Evolutionary conservation across 2,329 filamentous ascomycete species (phyloP), one percentile per base, ranked within the genome.

Genomic region (Alternaria sp.): DNA sequence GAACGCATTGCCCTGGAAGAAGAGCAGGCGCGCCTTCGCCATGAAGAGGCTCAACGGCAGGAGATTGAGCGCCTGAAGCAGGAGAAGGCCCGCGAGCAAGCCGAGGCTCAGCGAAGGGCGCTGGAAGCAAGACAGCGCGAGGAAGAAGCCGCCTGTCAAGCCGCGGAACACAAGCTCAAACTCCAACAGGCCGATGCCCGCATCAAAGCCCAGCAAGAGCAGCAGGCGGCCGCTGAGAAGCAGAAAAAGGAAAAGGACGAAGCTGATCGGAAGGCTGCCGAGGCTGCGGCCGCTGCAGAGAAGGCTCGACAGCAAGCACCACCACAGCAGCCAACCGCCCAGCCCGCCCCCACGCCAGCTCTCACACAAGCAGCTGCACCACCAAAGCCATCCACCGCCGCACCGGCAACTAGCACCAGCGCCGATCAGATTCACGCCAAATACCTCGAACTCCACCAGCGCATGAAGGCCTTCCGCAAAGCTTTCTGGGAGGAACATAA

Each of bases 1-100:
- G 79, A 85, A 44, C 80, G 82, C n/a, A 79, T 87, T 61, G 75
- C 81, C 19, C 67, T 83, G 8, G 80, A 85, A 74, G 72, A 81
- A 43, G 76, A 81, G 64, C 72, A 75, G 25, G 72, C 78, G 61
- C 69, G 74, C 12, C 64, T 71, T 26, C 69, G 74, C 57, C 72
- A 72, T 25, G 78, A 79, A 26, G 78, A 80, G 19, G 75, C 75
- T 12, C 77, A 81, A 62, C 72, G 72, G 56, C 68, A 71, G n/a
- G 78, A 76, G 23, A 66, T 82, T 52, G 81, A 83, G 61, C 74
- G 74, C 11, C 69, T 86, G 66, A 79, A 81, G 45, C 78, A 76
- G 52, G 82, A 83, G 21, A 82, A 80, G 50, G 81, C 82, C 13
- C 81, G 82, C 51, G 72, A 78, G 49, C 77, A 80, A 61, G 75